A percentile compares a stretch with the other conserved stretches of the same genome.
phyloP scores from a whole-genome alignment of 2,329 filamentous ascomycete genomes.

The Knufia petricola region DNA sequence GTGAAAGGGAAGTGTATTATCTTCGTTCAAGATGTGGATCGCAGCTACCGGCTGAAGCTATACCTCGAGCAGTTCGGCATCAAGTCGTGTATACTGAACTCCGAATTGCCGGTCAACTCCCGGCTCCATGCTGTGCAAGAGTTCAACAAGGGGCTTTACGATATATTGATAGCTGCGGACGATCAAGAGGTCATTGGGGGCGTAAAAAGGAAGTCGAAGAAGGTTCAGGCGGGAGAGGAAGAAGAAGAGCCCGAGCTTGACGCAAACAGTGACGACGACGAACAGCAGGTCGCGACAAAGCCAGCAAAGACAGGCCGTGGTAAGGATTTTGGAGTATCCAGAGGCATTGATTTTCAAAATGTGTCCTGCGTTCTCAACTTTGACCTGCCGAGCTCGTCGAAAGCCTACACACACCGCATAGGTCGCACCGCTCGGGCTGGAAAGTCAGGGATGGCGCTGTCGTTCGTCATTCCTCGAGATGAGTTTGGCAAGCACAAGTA shows the following conservation, averaged over 20 bases:
- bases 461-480: constrained; percentile 77
- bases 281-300: constrained; percentile 40
- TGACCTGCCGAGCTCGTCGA: constrained; percentile 77
- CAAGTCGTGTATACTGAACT: constrained; percentile 85
- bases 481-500: constrained; percentile 83
- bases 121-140: constrained; percentile 91
- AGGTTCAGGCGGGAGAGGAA: constrained; percentile 21
- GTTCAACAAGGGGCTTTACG: constrained; percentile 94
- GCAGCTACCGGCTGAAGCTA: constrained; percentile 84
- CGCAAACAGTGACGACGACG: constrained; percentile 48
- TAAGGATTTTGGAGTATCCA: constrained; percentile 87
- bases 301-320: constrained; percentile 40
- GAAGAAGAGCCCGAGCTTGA: constrained; percentile 24
- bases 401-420: constrained; percentile 94
- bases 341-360: constrained; percentile 94
- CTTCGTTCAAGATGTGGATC: constrained; percentile 77
- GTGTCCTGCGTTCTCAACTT: constrained; percentile 95
- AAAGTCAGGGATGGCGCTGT: constrained; percentile 88
- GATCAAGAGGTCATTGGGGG: constrained; percentile 72
- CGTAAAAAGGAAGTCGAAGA: constrained; percentile 22
- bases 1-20: constrained; percentile 87
- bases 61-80: constrained; percentile 97
- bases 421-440: constrained; percentile 87
- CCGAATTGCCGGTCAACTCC: constrained; percentile 85
- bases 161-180: constrained; percentile 94